phyloP scores from a whole-genome alignment of 2,329 filamentous ascomycete genomes.

The Teratosphaeria pseudoeucalypti region DNA sequence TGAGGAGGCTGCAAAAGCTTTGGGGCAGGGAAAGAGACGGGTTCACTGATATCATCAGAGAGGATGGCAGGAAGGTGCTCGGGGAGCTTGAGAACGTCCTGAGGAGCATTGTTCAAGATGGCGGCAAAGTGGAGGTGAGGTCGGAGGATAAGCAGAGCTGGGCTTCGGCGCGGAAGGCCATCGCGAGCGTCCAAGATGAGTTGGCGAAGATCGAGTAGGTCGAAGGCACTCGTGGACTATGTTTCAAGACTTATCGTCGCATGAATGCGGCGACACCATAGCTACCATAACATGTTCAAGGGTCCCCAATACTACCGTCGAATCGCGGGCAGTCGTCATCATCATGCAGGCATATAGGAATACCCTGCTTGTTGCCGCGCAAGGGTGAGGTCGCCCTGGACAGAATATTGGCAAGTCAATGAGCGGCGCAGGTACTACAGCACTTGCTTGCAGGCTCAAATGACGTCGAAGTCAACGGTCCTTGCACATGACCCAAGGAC shows the following conservation, averaged over 20 bases:
- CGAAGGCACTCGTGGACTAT: neutral
- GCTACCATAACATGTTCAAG: neutral
- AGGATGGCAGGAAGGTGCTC: constrained; percentile 48
- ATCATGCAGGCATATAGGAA: neutral
- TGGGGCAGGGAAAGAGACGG: constrained; percentile 45
- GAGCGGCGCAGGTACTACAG: neutral
- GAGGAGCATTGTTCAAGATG: constrained; percentile 35
- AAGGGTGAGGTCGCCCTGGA: neutral
- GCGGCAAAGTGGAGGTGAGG: constrained; percentile 29
- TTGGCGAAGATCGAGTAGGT: constrained; percentile 25
- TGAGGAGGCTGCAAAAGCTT: constrained; percentile 47
- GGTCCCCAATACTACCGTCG: neutral
- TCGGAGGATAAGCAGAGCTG: constrained; percentile 30
- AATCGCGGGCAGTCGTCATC: neutral
- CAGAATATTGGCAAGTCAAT: neutral
- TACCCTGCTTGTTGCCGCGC: neutral
- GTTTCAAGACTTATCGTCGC: neutral
- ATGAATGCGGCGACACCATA: neutral
- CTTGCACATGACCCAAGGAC: neutral
- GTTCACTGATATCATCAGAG: constrained; percentile 45
- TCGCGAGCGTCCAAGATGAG: constrained; percentile 37
- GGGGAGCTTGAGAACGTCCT: constrained; percentile 43
- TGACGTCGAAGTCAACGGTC: neutral
- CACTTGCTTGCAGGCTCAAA: neutral
- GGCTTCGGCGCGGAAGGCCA: constrained; percentile 32